These are phyloP conservation scores for Metschnikowia picachoensis DNA, from an alignment of 805 yeast genomes.

Conservation along the genomic window DNA sequence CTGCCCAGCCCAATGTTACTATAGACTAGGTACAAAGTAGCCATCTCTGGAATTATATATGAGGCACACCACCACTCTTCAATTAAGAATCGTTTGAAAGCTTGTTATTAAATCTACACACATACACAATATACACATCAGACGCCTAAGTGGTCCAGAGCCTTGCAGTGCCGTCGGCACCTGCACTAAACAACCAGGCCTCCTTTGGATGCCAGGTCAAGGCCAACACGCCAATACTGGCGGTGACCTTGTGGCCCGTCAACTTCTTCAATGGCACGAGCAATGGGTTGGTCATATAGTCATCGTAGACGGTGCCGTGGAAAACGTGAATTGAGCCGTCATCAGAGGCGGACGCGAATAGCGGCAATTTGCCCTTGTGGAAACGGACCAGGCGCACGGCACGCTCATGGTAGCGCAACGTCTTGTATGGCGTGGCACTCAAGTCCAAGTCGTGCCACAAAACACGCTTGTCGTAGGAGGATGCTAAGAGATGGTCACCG, in stretches of 20 bases:
- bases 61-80: too few species aligned
- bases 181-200: slow-evolving; percentile 96
- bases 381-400: slow-evolving; percentile 87
- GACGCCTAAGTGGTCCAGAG: slow-evolving; percentile 78
- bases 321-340: slow-evolving; percentile 91
- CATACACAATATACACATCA: not conserved
- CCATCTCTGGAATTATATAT: too few species aligned
- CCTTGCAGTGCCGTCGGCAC: slow-evolving; percentile 95
- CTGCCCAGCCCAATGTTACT: too few species aligned
- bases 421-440: slow-evolving; percentile 86
- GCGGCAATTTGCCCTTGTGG: slow-evolving; percentile 82
- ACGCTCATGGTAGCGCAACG: slow-evolving; percentile 88
- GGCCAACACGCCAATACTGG: slow-evolving; percentile 82
- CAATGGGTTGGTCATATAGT: slow-evolving; percentile 89
- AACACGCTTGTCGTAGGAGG: slow-evolving; percentile 91
- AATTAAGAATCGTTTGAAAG: too few species aligned
- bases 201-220: slow-evolving; percentile 96
- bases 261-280: slow-evolving; percentile 93
- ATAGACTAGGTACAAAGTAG: too few species aligned
- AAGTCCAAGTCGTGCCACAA: slow-evolving; percentile 97
- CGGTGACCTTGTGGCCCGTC: slow-evolving; percentile 79
- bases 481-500: slow-evolving; percentile 91
- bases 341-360: slow-evolving; percentile 92
- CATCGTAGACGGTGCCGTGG: slow-evolving; percentile 96
- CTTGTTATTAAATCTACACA: slow-evolving; percentile 3